These are phyloP conservation scores for Kentomonas sorsogonicus DNA, from an alignment of 208 protist genomes.

Conservation along the genomic window DNA sequence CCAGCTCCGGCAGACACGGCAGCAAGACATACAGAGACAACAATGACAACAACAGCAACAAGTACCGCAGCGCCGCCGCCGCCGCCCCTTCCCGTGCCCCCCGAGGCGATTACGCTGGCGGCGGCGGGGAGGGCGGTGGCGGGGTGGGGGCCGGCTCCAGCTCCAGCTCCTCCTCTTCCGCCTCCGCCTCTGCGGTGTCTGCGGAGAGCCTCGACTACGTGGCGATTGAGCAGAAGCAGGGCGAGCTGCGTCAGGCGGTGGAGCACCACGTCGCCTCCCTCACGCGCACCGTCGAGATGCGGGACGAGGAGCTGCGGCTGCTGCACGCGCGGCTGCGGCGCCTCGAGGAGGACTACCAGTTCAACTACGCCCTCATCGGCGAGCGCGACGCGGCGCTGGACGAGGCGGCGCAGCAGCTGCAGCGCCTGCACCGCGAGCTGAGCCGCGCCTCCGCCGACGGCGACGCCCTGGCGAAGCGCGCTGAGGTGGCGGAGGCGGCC, in stretches of 20 bases:
- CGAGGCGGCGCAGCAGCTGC: constrained; percentile 71
- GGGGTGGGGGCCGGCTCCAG: not conserved
- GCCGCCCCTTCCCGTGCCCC: not conserved
- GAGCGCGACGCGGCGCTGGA: constrained; percentile 83
- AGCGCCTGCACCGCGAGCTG: constrained; percentile 69
- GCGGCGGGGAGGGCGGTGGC: not conserved
- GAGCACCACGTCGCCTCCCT: constrained; percentile 68
- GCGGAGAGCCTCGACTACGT: constrained; percentile 47
- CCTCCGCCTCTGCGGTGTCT: constrained; percentile 13
- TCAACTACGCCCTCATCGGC: constrained; percentile 84
- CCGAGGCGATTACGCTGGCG: too few species aligned
- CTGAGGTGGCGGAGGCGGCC: constrained; percentile 40
- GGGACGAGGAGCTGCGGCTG: constrained; percentile 58
- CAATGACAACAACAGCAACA: not conserved
- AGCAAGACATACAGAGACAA: not conserved
- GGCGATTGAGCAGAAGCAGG: constrained; percentile 81
- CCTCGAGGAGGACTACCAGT: constrained; percentile 87
- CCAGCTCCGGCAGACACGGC: not conserved
- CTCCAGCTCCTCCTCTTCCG: constrained; percentile 1
- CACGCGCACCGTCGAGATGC: constrained; percentile 43
- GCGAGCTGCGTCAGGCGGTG: constrained; percentile 71
- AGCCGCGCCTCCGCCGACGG: constrained; percentile 46
- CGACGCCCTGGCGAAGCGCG: constrained; percentile 22
- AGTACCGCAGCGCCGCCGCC: not conserved
- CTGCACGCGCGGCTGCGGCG: constrained; percentile 54